These are phyloP conservation scores for Aquilaria agallochum DNA, from an alignment of 441 rosid genomes.

Conservation along the genomic window DNA sequence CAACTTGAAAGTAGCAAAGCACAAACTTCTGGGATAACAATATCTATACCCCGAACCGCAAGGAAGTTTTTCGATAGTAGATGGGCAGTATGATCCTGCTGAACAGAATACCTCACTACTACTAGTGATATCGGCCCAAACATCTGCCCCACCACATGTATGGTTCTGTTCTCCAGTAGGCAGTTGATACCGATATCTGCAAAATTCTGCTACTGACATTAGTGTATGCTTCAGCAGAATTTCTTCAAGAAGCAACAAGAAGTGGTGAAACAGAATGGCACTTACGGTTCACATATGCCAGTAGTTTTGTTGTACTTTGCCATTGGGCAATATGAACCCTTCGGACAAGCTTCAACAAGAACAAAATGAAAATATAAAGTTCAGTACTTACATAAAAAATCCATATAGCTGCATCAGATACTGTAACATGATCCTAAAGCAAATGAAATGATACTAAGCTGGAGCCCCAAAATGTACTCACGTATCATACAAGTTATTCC, in stretches of 20 bases:
- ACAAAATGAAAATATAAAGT: slow-evolving; percentile 6
- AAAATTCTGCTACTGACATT: slow-evolving; percentile 43
- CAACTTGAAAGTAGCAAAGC: neutral
- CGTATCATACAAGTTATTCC: slow-evolving; percentile 99
- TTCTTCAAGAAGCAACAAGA: neutral
- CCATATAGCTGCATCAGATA: no score
- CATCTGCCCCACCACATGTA: slow-evolving; percentile 90
- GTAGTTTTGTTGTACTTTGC: slow-evolving; percentile 60
- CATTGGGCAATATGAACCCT: slow-evolving; percentile 85
- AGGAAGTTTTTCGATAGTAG: slow-evolving; percentile 62
- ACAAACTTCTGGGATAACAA: slow-evolving; percentile 27
- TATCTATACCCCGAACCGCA: slow-evolving; percentile 78
- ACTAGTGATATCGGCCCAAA: slow-evolving; percentile 78
- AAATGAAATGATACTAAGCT: neutral
- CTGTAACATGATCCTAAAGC: no score
- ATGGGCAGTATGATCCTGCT: slow-evolving; percentile 90
- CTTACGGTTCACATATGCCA: slow-evolving; percentile 94
- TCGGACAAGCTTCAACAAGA: slow-evolving; percentile 70
- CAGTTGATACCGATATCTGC: slow-evolving; percentile 79
- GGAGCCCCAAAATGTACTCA: slow-evolving; percentile 30
- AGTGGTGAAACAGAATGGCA: slow-evolving; percentile 18
- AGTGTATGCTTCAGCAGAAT: slow-evolving; percentile 26
- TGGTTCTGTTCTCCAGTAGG: slow-evolving; percentile 75
- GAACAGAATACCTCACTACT: slow-evolving; percentile 81
- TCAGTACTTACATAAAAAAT: neutral